phyloP scores from a whole-genome alignment of 441 rosid species.

The Gossypium gossypioides region DNA sequence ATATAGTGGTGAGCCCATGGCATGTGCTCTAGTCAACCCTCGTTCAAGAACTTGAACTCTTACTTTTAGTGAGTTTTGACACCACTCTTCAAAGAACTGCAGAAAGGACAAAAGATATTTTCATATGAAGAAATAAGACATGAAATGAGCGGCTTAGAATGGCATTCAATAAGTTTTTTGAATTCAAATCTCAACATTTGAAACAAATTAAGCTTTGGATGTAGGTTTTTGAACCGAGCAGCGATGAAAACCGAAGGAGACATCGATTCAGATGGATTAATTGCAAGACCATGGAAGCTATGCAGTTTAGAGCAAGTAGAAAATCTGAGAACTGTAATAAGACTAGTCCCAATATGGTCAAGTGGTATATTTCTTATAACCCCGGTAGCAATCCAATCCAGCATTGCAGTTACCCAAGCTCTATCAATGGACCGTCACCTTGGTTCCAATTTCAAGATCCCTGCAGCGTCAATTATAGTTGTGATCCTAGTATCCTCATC shows the following conservation, averaged over 20 bases:
- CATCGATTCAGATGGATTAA: constrained; percentile 15
- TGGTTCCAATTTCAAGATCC: constrained; percentile 32
- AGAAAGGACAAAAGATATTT: not conserved
- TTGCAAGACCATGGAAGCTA: constrained; percentile 28
- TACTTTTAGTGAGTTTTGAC: not conserved
- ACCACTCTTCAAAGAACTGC: not conserved
- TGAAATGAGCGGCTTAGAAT: not conserved
- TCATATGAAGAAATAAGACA: not conserved
- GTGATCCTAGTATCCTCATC: constrained; percentile 15
- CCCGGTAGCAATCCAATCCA: constrained; percentile 23
- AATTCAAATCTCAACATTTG: not conserved
- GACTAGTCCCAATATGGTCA: constrained; percentile 27
- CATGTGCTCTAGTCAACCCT: not conserved
- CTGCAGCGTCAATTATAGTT: constrained; percentile 34
- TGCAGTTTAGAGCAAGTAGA: constrained; percentile 31
- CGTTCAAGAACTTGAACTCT: not conserved
- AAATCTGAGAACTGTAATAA: constrained; percentile 23
- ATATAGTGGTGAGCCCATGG: not conserved
- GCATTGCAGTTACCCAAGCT: constrained; percentile 37
- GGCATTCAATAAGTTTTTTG: not conserved
- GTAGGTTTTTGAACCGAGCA: constrained; percentile 29
- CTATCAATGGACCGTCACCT: constrained; percentile 31
- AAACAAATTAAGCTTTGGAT: not conserved
- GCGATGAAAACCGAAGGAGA: constrained; percentile 33
- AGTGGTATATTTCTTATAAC: constrained; percentile 16